Base-by-base conservation (phyloP, 345 rosid species). In the Dimocarpus longan region DNA sequence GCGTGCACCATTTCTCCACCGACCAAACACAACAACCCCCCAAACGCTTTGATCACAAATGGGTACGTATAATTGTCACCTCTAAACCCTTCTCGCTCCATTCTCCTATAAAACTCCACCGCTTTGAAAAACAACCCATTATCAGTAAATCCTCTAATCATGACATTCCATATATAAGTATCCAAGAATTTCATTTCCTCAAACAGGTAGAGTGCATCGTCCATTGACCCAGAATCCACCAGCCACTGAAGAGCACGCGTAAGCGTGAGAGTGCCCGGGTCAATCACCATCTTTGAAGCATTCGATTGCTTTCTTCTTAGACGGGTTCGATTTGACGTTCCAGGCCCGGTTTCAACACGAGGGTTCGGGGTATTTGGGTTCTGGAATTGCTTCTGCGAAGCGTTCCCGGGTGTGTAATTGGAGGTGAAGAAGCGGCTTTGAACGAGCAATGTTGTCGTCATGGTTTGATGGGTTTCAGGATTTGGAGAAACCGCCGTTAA, bases 31-130 rank as follows among this genome's bases (percentile, higher is more conserved):
- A 77, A 78, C 50, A 86, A 46, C 26, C 82, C 86, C 1, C 89
- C 85, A 65, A 90, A 92, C 1, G 95, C 96, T 64, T 93, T 93
- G 63, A 91, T 81, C 75, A 93, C 90, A 76, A 88, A 93, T 3
- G 93, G 95, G 87, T 79, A 94, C 11, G 93, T 91, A 73, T 86
- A 91, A 5, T 85, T 75, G 86, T 90, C 92, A 8, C 81, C 77
- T 72, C 68, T 74, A 74, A 87, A 72, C 42, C 93, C 91, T 75
- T 84, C 86, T 37, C 43, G 43, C 9, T 74, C 86, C 97, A 93
- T 93, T 66, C 88, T 81, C 7, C 39, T 59, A 72, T 82, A 86
- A 76, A 89, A 88, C 2, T 66, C 46, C 56, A 91, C 19, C 0
- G 91, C 87, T 81, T 91, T 87, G 9, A 56, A 9, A 63, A 88